These are phyloP conservation scores for Dalbergia oliveri DNA, from an alignment of 306 rosid genomes.

Conservation along the genomic window DNA sequence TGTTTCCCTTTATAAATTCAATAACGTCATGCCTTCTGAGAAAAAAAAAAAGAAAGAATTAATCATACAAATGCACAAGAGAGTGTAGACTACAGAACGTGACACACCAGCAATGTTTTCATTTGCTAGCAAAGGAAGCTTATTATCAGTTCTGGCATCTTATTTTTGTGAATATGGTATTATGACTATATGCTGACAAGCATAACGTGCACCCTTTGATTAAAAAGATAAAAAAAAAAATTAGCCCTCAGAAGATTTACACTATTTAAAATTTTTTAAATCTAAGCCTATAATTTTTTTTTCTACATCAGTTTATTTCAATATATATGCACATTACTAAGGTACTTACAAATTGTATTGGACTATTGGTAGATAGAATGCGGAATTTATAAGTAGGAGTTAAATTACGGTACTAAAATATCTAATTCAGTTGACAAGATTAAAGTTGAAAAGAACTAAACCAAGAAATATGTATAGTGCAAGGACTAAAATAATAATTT, in stretches of 20 bases:
- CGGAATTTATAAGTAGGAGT: too few relatives aligned
- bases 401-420: background rate
- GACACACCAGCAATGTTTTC: background rate
- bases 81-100: background rate
- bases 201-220: constrained; percentile 45
- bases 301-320: background rate
- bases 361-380: too few relatives aligned
- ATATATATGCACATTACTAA: background rate
- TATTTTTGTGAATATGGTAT: background rate
- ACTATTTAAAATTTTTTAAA: background rate
- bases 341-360: background rate
- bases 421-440: background rate
- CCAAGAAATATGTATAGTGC: background rate
- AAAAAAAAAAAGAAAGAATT: background rate
- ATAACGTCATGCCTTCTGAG: constrained; percentile 4
- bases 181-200: constrained; percentile 17
- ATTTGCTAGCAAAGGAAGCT: background rate
- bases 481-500: background rate
- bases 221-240: background rate
- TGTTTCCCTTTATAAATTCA: constrained; percentile 10
- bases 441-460: constrained; percentile 10
- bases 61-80: background rate
- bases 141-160: constrained; percentile 11
- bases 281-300: background rate
- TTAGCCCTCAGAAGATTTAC: background rate